Evolutionary conservation across 2,329 filamentous ascomycete species (phyloP).

Genomic region (Fusarium lateritium): DNA sequence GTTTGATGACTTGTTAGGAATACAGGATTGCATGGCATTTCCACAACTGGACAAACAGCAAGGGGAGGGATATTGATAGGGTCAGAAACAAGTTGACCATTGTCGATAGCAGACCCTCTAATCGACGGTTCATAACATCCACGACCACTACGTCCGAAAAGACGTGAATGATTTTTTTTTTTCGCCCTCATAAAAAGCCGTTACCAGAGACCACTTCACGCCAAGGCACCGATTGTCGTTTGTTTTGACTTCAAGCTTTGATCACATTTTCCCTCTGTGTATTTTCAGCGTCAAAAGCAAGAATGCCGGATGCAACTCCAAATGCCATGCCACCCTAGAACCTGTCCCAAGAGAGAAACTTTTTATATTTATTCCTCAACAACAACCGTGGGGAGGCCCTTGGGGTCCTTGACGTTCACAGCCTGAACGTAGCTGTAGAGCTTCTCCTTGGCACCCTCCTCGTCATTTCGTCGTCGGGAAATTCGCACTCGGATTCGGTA

Average conservation of each 20-base stretch:
- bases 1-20: constrained; percentile 52
- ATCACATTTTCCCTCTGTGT: constrained; percentile 57
- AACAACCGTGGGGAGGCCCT: constrained; percentile 94
- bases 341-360: constrained; percentile 58
- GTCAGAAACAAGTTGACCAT: constrained; percentile 47
- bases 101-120: constrained; percentile 48
- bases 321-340: constrained; percentile 63
- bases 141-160: constrained; percentile 41
- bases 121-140: constrained; percentile 47
- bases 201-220: constrained; percentile 48
- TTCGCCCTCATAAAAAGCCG: constrained; percentile 41
- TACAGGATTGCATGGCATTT: constrained; percentile 54
- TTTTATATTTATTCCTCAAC: constrained; percentile 77
- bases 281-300: constrained; percentile 61
- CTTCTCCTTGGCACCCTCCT: constrained; percentile 99
- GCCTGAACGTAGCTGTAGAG: constrained; percentile 99
- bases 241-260: constrained; percentile 49
- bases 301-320: constrained; percentile 64
- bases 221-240: constrained; percentile 49
- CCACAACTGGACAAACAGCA: constrained; percentile 38
- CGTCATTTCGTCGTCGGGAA: constrained; percentile 99
- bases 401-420: constrained; percentile 99
- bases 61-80: constrained; percentile 40
- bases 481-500: constrained; percentile 98
- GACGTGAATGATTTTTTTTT: constrained; percentile 41